Evolutionary conservation across 1,139 yeast genomes (phyloP), one percentile per base, ranked within the genome.

Genomic region (Scheffersomyces titani): DNA sequence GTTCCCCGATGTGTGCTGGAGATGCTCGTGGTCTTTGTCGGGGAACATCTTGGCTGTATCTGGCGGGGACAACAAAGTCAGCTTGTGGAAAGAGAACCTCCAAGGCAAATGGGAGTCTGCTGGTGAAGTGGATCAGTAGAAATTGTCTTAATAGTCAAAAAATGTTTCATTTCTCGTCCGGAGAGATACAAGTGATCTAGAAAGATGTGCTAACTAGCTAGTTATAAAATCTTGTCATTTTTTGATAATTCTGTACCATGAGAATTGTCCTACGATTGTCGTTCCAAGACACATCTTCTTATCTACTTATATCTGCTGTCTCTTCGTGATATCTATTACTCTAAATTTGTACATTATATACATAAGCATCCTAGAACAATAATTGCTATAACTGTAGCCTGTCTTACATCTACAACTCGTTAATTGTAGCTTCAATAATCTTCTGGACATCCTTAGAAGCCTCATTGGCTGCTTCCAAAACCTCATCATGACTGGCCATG

Each of bases 1-100:
- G 70, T 94, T 94, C 81, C 96, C 97, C 19, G 99, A 94, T 70
- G 98, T 93, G 45, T 92, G 96, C 65, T 96, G 99, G 99, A 88
- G 98, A 73, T 97, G 97, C 57, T 89, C 97, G 63, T 94, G 99
- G 99, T 92, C 98, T 20, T 83, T 92, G 65, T 88, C 97, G 51
- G 99, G 99, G 55, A 94, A 94, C 71, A 89, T 96, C 51, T 84
- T 94, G 68, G 99, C 99, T 4, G 92, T 94, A 50, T 87, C 96
- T 55, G 97, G 98, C 47, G 98, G 98, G 55, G 98, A 94, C 72
- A 93, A 93, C 75, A 92, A 90, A 76, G 94, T 94, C 51, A 92
- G 97, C 50, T 83, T 94, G 72, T 96, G 98, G 98, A 93, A 92
- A 77, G 99, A 96, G 76, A 91, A 89, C 70, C 80, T 93, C 65